A percentile compares a stretch with the other conserved stretches of the same genome.
These are phyloP conservation scores for Persicaria tinctoria DNA, from an alignment of 148 eudicot species.

Conservation along the genomic window DNA sequence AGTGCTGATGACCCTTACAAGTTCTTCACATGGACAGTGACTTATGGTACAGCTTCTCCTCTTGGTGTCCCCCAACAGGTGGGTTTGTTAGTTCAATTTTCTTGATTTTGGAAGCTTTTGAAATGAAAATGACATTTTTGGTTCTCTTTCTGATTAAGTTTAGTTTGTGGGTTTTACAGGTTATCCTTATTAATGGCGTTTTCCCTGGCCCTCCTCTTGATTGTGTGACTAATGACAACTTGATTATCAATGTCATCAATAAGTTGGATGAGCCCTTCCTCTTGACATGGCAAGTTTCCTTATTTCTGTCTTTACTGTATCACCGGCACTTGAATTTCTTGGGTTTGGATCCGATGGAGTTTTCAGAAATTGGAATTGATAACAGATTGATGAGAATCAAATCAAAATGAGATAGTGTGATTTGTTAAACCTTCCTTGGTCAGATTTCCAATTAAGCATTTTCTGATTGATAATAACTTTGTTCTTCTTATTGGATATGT, in stretches of 20 bases:
- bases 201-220: constrained; percentile 90
- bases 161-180: constrained; percentile 32
- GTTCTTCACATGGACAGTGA: constrained; percentile 75
- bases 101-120: constrained; percentile 1
- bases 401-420: too few relatives aligned
- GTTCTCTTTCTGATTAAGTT: not conserved
- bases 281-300: constrained; percentile 63
- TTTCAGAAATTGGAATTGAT: too few relatives aligned
- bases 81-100: not conserved
- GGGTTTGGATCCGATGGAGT: too few relatives aligned
- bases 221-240: constrained; percentile 80
- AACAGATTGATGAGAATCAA: too few relatives aligned
- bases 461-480: too few relatives aligned
- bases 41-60: constrained; percentile 77
- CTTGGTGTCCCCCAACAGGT: constrained; percentile 84
- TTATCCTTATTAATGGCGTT: constrained; percentile 86
- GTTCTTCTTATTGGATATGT: too few relatives aligned
- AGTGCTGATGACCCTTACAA: constrained; percentile 75
- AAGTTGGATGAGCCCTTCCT: constrained; percentile 80
- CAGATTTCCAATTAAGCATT: too few relatives aligned
- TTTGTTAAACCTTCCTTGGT: too few relatives aligned
- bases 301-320: not conserved
- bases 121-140: not conserved
- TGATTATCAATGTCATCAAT: constrained; percentile 67
- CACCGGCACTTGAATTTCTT: not conserved